Evolutionary conservation across 2,329 filamentous ascomycete genomes (phyloP), one percentile per base, ranked within the genome.

Genomic region (Seiridium unicorne): DNA sequence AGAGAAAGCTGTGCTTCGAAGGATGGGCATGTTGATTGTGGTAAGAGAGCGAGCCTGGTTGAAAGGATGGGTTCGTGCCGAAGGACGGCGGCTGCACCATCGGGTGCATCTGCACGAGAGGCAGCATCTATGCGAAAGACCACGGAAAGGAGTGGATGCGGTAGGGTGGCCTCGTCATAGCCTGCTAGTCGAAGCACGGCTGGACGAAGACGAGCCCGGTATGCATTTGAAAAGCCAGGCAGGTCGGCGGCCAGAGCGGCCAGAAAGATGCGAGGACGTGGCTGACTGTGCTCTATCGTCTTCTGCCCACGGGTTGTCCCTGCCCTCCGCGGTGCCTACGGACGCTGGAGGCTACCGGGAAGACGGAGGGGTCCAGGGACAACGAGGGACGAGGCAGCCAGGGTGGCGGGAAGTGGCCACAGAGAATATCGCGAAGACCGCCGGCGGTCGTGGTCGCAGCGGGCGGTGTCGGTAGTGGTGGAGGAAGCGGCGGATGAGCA

Each of bases 41-140:
- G 44, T 46, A 60, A 62, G 34, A 53, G 55, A 26, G 60, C 57
- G 49, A 53, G 11, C 47, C 58, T 3, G 46, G 31, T 13, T 56
- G 47, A 26, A 61, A 63, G 32, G 65, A 56, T 36, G 55, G 47
- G 51, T 60, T 63, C 11, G 63, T 18, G 34, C 79, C 75, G 66
- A 76, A 70, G 61, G 74, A 76, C 59, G 75, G 73, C 51, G 75
- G 73, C 60, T 77, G 80, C 79, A 81, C 79, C 78, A 76, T 75
- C 66, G 72, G 80, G 77, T 81, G 79, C 76, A 77, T 79, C 70
- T 84, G 82, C 61, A 83, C 72, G 63, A 80, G 74, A 64, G 82
- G 80, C 62, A 83, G 75, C 81, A 84, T 84, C 61, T 65, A 63
- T 64, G 56, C 35, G 42, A 26, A 47, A 36, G 55, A 10, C 31